phyloP scores from a whole-genome alignment of 768 basidiomycete genomes.

The Sistotremastrum suecicum region DNA sequence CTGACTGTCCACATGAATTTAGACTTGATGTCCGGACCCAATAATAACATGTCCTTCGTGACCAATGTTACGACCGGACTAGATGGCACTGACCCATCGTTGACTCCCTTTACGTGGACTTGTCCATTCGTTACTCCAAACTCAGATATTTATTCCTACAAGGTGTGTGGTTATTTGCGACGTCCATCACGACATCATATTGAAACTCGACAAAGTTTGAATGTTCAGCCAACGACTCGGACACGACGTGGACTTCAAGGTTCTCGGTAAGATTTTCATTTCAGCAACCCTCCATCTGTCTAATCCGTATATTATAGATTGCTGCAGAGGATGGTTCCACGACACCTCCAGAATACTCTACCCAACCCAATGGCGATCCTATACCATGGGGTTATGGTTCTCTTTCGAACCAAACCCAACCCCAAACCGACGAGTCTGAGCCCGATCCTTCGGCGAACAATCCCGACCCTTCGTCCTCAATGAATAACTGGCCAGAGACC shows the following conservation, averaged over 20 bases:
- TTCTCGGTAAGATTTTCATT: constrained; percentile 18
- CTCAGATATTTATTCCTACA: constrained; percentile 27
- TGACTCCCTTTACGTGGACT: constrained; percentile 21
- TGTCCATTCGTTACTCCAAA: constrained; percentile 24
- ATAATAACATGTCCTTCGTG: constrained; percentile 21
- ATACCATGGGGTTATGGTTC: constrained; percentile 24
- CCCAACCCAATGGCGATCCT: constrained; percentile 21
- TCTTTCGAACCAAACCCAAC: not conserved
- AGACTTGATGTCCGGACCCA: constrained; percentile 28
- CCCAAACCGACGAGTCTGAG: too few relatives aligned
- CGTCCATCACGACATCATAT: not conserved
- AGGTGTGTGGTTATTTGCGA: constrained; percentile 11
- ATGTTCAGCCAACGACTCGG: constrained; percentile 17
- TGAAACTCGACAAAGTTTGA: not conserved
- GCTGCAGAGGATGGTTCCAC: constrained; percentile 17
- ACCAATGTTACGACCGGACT: constrained; percentile 15
- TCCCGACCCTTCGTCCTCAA: too few relatives aligned
- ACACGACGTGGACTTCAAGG: constrained; percentile 23
- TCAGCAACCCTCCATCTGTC: not conserved
- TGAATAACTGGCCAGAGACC: too few relatives aligned
- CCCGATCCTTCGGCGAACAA: too few relatives aligned
- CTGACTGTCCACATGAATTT: not conserved
- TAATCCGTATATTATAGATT: constrained; percentile 13
- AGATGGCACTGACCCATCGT: constrained; percentile 18
- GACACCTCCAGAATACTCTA: constrained; percentile 14